Evolutionary conservation across 129 eudicot species (phyloP), one percentile per base, ranked within the genome.

Genomic region (Escallonia rubra): DNA sequence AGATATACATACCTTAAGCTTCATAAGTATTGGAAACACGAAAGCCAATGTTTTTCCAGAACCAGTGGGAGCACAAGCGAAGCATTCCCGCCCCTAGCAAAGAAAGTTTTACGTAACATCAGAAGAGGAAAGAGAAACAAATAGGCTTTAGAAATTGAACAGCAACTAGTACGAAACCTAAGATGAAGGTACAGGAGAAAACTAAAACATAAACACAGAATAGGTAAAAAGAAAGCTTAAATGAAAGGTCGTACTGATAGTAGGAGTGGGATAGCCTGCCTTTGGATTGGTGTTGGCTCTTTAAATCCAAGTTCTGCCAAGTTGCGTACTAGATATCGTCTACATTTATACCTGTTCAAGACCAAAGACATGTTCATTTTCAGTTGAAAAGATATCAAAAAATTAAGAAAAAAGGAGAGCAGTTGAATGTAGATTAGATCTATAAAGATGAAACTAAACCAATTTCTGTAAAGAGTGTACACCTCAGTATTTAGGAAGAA

Each of bases 21-120:
- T 92, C 91, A 88, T 86, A 49, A 92, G 89, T 79, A 88, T 92
- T 43, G 98, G 98, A 61, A 83, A 77, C 59, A 92, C 69, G 66
- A 92, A 92, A 39, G 98, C 98, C 81, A 92, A 73, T 63, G 98
- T 92, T 80, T 92, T 92, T 4, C 98, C 98, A 38, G 96, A 88
- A 76, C 96, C 98, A 82, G 98, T 92, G 47, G 98, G 98, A 63
- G 98, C 98, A 82, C 95, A 92, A 2, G 96, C 96, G 80, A 92
- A 92, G 69, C 91, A 89, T 73, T 92, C 98, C 75, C 96, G 83
- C 34, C 96, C 98, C 98, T 88, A 65, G n/a, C 59, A 50, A 74
- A 66, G 65, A 39, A 8, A 3, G 23, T 54, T 4, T 54, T 54
- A 38, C 34, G 34, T 1, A 23, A 1, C 34, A 23, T 52, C 23